Base-by-base conservation (phyloP, 306 rosid species). In the Castanea crenata region DNA sequence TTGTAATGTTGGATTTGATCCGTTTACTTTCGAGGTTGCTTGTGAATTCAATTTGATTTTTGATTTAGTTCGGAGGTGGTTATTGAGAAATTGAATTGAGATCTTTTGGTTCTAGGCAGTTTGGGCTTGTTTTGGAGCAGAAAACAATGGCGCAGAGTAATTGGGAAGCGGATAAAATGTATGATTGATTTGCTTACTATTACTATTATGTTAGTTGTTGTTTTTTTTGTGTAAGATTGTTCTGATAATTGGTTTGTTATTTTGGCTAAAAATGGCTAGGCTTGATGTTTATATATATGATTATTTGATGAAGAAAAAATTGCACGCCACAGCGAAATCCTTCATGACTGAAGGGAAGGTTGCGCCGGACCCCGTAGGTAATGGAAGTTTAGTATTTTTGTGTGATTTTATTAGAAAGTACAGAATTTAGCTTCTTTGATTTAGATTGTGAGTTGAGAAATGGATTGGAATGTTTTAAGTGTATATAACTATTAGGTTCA, bases 161-260 rank as follows among this genome's bases (percentile, higher is more conserved):
- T 85, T 94, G 98, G 98, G 98, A 94, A 85, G 98, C 98, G 21
- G 98, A 94, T 91, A 94, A 94, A 90, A 94, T 94, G 98, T 94
- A 87, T 65, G 67, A 49, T 38, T 15, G 58, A 54, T 44, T 61
- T 31, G 46, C 46, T 8, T 2, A 29, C 31, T 35, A 68, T 74
- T 57, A 15, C 23, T 77, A 5, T 65, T 69, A 32, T 12, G 73
- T 0, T 55, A 23, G 31, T 56, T 77, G 44, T 67, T 67, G 16
- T n/a, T 23, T 23, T 21, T 12, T 27, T 69, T 56, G 23, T 14
- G 25, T 62, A 9, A 44, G 16, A 4, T 25, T 67, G 74, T 25
- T 56, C 20, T 41, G 1, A 52, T 74, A 18, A 15, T 63, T 14
- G 71, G 52, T 61, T 35, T 29, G 34, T 59, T 71, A n/a, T 18